Percentiles rank a stretch among this genome's conserved stretches.
Evolutionary conservation across 352 stramenopile genomes (phyloP).

Genomic region (Ochromonadaceae sp.): DNA sequence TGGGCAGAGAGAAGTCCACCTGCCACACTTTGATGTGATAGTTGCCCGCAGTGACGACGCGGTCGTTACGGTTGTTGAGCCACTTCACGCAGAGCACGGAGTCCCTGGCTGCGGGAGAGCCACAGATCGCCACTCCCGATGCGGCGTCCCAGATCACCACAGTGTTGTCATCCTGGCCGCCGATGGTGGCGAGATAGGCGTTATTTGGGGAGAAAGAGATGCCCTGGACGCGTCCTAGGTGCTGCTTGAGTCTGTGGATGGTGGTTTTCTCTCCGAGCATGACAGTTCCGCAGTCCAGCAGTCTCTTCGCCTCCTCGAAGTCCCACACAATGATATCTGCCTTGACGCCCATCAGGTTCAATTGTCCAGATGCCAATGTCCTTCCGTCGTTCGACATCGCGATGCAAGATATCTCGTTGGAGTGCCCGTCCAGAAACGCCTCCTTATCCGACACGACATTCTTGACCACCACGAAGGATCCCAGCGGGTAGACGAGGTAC

Average conservation of each 20-base stretch:
- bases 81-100: conserved; percentile 63
- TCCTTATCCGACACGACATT: conserved; percentile 44
- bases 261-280: conserved; percentile 47
- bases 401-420: conserved; percentile 74
- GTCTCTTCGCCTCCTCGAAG: conserved; percentile 53
- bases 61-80: conserved; percentile 73
- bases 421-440: conserved; percentile 75
- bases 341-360: conserved; percentile 76
- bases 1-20: conserved; percentile 48
- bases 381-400: conserved; percentile 69
- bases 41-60: conserved; percentile 83
- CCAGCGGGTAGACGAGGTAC: conserved; percentile 40
- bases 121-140: conserved; percentile 64
- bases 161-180: conserved; percentile 87
- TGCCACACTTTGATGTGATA: conserved; percentile 76
- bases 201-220: conserved; percentile 59
- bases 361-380: conserved; percentile 67
- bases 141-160: conserved; percentile 85
- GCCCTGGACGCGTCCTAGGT: conserved; percentile 81
- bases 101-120: conserved; percentile 72
- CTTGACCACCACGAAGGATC: conserved; percentile 33
- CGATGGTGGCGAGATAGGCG: conserved; percentile 70
- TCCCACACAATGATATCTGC: conserved; percentile 87
- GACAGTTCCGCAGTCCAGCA: conserved; percentile 40
- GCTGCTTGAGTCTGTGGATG: conserved; percentile 73